A percentile compares a stretch with the other conserved stretches of the same genome.
Evolutionary conservation across 2,329 filamentous ascomycete genomes (phyloP).

Genomic region (Magnaporthales sp.): DNA sequence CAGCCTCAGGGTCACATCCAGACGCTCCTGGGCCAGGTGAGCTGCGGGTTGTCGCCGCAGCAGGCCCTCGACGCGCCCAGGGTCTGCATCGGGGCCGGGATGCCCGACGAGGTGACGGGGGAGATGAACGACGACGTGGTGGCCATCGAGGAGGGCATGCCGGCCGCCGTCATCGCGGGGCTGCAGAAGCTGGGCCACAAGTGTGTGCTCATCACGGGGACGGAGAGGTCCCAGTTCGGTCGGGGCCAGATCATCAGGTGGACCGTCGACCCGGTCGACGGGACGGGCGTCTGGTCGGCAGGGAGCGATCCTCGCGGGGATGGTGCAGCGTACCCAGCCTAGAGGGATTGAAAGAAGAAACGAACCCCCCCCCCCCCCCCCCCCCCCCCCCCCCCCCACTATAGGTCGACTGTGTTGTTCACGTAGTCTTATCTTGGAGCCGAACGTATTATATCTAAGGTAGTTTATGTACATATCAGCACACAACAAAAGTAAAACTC

Average conservation of each 20-base stretch:
- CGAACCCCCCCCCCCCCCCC: too few species aligned
- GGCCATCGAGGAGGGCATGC: conserved; percentile 74
- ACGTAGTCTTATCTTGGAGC: neutral
- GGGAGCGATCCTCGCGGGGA: conserved; percentile 84
- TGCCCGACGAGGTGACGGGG: conserved; percentile 38
- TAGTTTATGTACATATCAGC: neutral
- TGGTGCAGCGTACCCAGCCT: conserved; percentile 32
- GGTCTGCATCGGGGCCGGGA: conserved; percentile 71
- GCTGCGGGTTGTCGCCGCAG: conserved; percentile 74
- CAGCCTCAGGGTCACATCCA: conserved; percentile 94
- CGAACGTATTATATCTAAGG: neutral
- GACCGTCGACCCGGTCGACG: conserved; percentile 58
- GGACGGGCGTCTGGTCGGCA: conserved; percentile 66
- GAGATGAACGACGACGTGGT: conserved; percentile 55
- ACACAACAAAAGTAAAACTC: neutral
- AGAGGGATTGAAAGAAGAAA: neutral
- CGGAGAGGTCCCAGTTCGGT: conserved; percentile 63
- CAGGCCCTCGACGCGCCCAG: conserved; percentile 80
- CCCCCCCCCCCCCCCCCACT: too few species aligned
- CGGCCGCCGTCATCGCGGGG: conserved; percentile 52
- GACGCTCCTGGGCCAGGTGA: conserved; percentile 78
- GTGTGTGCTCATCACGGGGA: conserved; percentile 56
- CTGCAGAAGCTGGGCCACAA: conserved; percentile 63
- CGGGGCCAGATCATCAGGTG: conserved; percentile 76
- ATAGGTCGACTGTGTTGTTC: neutral